phyloP scores from a whole-genome alignment of 2,329 filamentous ascomycete genomes.

The Aspergillus uvarum region DNA sequence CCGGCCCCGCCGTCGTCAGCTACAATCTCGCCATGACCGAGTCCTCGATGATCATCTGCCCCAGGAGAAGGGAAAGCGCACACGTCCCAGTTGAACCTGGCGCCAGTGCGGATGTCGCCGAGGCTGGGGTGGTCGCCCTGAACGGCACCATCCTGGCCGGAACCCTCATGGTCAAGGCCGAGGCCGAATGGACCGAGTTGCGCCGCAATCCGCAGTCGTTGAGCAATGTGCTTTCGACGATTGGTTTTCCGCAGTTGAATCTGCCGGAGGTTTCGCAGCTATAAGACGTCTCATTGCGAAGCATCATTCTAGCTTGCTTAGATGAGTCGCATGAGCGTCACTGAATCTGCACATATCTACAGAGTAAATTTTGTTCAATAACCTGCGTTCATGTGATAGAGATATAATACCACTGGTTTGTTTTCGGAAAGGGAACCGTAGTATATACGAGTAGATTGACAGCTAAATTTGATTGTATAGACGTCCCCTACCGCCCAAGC shows the following conservation, averaged over 20 bases:
- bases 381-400: too few relatives aligned
- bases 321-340: too few relatives aligned
- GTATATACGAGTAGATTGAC: too few relatives aligned
- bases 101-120: constrained; percentile 29
- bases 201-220: constrained; percentile 43
- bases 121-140: constrained; percentile 48
- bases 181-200: constrained; percentile 54
- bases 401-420: too few relatives aligned
- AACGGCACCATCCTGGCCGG: constrained; percentile 60
- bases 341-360: too few relatives aligned
- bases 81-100: constrained; percentile 41
- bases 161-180: constrained; percentile 59
- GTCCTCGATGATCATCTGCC: constrained; percentile 54
- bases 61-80: constrained; percentile 48
- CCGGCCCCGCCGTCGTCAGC: constrained; percentile 50
- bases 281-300: constrained; percentile 2
- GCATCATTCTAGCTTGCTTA: too few relatives aligned
- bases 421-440: too few relatives aligned
- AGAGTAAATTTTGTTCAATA: too few relatives aligned
- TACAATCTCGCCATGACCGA: constrained; percentile 61
- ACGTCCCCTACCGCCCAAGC: too few relatives aligned
- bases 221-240: constrained; percentile 42
- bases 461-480: too few relatives aligned
- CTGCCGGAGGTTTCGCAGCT: constrained; percentile 18
- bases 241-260: constrained; percentile 41